Evolutionary conservation across 2,329 filamentous ascomycete genomes (phyloP).

Genomic region (Alternaria gansuensis): DNA sequence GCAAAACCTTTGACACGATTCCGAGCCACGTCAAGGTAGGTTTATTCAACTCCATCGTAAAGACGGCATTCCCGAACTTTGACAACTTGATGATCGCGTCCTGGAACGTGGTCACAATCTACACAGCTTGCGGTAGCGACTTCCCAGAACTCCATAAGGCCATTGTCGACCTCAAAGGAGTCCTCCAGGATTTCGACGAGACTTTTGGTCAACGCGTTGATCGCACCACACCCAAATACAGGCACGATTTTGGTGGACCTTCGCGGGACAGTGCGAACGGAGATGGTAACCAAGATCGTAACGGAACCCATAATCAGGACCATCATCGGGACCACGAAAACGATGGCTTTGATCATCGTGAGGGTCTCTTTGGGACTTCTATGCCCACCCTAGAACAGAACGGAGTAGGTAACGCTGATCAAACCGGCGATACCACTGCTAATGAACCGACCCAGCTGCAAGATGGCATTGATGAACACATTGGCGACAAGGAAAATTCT

Average conservation of each 20-base stretch:
- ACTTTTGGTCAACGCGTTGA: conserved; percentile 16
- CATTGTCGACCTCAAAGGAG: conserved; percentile 38
- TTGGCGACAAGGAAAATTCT: neutral
- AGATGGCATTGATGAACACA: neutral
- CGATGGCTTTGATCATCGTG: neutral
- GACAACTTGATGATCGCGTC: conserved; percentile 44
- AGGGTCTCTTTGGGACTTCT: neutral
- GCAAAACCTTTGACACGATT: conserved; percentile 33
- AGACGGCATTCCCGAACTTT: conserved; percentile 42
- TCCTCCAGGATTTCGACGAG: conserved; percentile 40
- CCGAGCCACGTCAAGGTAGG: conserved; percentile 36
- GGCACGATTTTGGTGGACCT: conserved; percentile 5
- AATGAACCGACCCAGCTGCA: neutral
- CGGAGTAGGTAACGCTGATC: neutral
- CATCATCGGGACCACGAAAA: neutral
- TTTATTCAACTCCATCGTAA: conserved; percentile 41
- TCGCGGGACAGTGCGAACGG: neutral
- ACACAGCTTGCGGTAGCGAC: conserved; percentile 38
- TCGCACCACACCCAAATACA: conserved; percentile 13
- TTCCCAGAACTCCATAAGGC: conserved; percentile 38
- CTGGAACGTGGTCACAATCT: conserved; percentile 47
- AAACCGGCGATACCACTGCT: neutral
- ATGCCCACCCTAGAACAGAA: neutral
- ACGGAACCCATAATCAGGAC: neutral
- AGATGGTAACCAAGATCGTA: neutral